Percentiles rank a stretch among this genome's conserved stretches.
phyloP scores from a whole-genome alignment of 108 stramenopile species.

The Stephanodiscus triporus region DNA sequence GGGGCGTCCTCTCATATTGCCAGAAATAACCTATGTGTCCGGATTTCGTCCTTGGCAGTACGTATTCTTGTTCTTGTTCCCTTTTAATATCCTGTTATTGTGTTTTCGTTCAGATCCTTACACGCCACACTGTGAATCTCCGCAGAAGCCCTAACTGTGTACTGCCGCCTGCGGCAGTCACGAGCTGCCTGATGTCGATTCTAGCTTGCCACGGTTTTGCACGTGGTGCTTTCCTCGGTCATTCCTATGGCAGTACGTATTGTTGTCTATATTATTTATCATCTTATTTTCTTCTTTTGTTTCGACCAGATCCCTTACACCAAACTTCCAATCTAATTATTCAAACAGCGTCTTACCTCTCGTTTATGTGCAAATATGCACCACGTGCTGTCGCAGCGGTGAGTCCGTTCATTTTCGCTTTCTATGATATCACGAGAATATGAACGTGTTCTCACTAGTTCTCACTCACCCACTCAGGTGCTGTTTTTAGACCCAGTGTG shows the following conservation, averaged over 20 bases:
- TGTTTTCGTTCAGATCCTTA: not conserved
- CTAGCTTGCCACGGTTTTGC: conserved; percentile 75
- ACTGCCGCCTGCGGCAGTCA: conserved; percentile 69
- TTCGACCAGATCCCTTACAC: not conserved
- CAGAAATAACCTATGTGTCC: conserved; percentile 81
- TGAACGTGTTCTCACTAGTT: not conserved
- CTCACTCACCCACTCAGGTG: not conserved
- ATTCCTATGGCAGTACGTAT: conserved; percentile 69
- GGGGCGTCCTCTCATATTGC: conserved; percentile 76
- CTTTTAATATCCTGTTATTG: no score
- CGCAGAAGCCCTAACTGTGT: conserved; percentile 59
- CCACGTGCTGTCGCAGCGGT: conserved; percentile 72
- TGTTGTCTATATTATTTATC: conserved; percentile 32
- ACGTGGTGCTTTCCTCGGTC: conserved; percentile 74
- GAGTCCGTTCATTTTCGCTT: not conserved
- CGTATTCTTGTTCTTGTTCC: not conserved
- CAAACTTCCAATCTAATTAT: not conserved
- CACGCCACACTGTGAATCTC: not conserved
- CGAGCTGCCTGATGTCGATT: conserved; percentile 79
- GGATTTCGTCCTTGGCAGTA: conserved; percentile 85
- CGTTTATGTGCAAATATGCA: conserved; percentile 76
- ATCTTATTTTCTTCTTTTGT: not conserved
- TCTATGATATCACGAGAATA: not conserved
- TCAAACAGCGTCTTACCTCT: conserved; percentile 8
- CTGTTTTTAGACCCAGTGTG: conserved; percentile 87